phyloP scores from a whole-genome alignment of 2,329 filamentous ascomycete species.

The Hirsutella minnesotensis region DNA sequence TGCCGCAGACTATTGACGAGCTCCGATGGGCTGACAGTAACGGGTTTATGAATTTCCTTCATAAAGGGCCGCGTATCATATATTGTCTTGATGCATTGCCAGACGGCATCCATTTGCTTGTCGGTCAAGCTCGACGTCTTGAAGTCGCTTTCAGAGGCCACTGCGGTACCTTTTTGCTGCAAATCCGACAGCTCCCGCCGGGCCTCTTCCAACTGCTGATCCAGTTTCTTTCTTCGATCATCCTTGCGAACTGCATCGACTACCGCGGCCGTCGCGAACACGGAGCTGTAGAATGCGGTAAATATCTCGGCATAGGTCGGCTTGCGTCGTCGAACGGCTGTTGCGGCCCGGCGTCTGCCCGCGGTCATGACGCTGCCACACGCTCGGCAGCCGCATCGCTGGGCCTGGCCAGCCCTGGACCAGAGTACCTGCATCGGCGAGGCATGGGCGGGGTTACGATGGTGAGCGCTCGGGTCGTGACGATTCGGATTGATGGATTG shows the following conservation, averaged over 20 bases:
- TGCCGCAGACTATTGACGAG: slow-evolving; percentile 14
- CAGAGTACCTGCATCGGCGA: slow-evolving; percentile 56
- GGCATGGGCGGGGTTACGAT: slow-evolving; percentile 11
- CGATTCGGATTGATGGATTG: background rate
- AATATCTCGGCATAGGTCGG: slow-evolving; percentile 41
- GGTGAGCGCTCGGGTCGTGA: background rate
- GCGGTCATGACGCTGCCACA: slow-evolving; percentile 40
- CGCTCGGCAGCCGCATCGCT: slow-evolving; percentile 50
- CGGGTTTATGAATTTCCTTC: slow-evolving; percentile 22
- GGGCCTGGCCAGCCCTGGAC: slow-evolving; percentile 53
- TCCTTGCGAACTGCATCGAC: slow-evolving; percentile 50
- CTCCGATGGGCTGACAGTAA: slow-evolving; percentile 13
- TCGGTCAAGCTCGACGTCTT: slow-evolving; percentile 9
- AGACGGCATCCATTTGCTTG: slow-evolving; percentile 19
- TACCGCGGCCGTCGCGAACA: slow-evolving; percentile 53
- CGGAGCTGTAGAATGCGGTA: slow-evolving; percentile 56
- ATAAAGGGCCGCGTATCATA: slow-evolving; percentile 20
- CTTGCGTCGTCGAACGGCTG: slow-evolving; percentile 35
- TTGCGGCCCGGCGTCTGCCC: slow-evolving; percentile 38
- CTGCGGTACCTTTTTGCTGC: slow-evolving; percentile 17
- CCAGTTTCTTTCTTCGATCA: slow-evolving; percentile 45
- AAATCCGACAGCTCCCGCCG: slow-evolving; percentile 32
- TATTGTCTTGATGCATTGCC: slow-evolving; percentile 18
- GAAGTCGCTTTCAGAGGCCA: slow-evolving; percentile 3
- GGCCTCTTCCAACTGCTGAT: slow-evolving; percentile 45